These are phyloP conservation scores for Pichia cephalocereana DNA, from an alignment of 805 yeast species.

Conservation along the genomic window DNA sequence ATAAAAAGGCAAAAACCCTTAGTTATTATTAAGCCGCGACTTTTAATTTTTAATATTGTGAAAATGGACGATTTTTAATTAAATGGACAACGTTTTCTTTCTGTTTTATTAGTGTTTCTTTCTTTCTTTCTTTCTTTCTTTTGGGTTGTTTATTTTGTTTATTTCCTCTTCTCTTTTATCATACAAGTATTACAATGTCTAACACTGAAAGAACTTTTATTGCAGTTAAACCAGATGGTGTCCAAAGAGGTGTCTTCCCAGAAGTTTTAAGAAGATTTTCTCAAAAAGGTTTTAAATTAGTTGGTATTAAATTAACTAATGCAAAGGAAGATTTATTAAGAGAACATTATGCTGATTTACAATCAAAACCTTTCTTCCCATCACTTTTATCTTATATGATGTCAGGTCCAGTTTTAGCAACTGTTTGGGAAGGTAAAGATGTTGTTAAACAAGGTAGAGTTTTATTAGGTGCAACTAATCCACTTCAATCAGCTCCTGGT, in stretches of 20 bases:
- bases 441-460: constrained; percentile 98
- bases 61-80: too few relatives aligned
- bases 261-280: constrained; percentile 89
- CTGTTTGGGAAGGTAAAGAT: constrained; percentile 99
- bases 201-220: constrained; percentile 80
- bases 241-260: constrained; percentile 95
- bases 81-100: too few relatives aligned
- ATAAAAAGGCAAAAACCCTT: too few relatives aligned
- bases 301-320: constrained; percentile 82
- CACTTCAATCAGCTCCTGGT: constrained; percentile 95
- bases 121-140: too few relatives aligned
- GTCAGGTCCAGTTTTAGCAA: constrained; percentile 97
- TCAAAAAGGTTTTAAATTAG: constrained; percentile 95
- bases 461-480: constrained; percentile 98
- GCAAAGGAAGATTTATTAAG: constrained; percentile 85
- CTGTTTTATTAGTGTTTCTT: not conserved
- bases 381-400: constrained; percentile 91
- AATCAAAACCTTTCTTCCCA: constrained; percentile 96
- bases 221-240: constrained; percentile 98
- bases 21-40: too few relatives aligned
- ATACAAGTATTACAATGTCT: constrained; percentile 31
- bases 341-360: constrained; percentile 93
- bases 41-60: too few relatives aligned
- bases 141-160: not conserved
- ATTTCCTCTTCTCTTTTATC: not conserved